Evolutionary conservation across 1,284 basidiomycete species (phyloP), one percentile per base, ranked within the genome.

Genomic region (Malassezia dermatis): DNA sequence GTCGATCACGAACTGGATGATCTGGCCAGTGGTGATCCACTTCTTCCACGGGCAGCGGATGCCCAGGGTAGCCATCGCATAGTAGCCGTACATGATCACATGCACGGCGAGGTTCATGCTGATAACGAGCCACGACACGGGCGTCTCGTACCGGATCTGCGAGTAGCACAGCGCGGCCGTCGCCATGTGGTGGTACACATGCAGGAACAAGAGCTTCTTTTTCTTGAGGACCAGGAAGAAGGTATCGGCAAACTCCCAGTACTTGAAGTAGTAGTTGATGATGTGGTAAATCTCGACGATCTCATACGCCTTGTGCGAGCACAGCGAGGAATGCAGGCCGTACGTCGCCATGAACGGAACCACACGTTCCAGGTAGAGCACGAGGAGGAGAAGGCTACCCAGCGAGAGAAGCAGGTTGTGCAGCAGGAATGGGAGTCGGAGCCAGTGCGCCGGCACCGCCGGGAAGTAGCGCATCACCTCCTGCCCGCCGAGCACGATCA

Each of bases 131-230:
- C 94, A 99, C 61, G 91, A 94, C 56, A 65, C 31, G 48, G 60
- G 94, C 82, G 71, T 93, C 48, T 63, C 66, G 28, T 71, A 91
- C 67, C 93, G 85, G 61, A 98, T 81, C 78, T 98, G 91, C 53
- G 85, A 84, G 76, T 84, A 96, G 79, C 93, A 96, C 58, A 98
- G 80, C 51, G 94, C 77, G 56, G 93, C 93, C 54, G 93, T 96
- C n/a, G 91, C 93, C 59, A 91, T 89, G 79, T 96, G 93, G 77
- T 96, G 93, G 81, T 94, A 96, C 66, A 95, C 91, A 76, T 98
- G 93, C 62, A 98, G 79, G 79, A 96, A 96, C 41, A 41, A 41
- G 51, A 96, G 80, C 26, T 89, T 88, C 78, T 95, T 95, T 81
- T 95, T 95, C 83, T 95, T 96, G 69, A 93, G 78, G 13, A 88